Evolutionary conservation across 352 stramenopile species (phyloP), one percentile per base, ranked within the genome.

Genomic region (Aphanomyces stellatus): DNA sequence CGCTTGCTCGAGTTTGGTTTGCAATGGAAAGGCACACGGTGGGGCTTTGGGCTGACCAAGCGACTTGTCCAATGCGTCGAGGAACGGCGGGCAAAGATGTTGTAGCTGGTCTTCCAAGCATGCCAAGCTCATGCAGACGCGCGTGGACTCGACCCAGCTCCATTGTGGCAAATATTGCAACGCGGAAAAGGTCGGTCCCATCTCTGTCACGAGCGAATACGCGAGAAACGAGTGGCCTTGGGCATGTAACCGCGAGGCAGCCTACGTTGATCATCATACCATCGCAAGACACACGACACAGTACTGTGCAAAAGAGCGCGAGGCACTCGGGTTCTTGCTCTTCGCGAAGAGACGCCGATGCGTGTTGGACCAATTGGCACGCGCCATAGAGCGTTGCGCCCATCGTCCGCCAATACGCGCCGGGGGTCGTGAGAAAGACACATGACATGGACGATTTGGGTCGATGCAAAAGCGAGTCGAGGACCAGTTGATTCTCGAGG

Each of bases 321-420:
- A 59, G 6, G 49, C 40, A n/a, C 15, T 22, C 22, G 8, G 60
- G 15, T 27, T 31, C 60, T 19, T 67, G 27, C 7, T 15, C 27
- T 35, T 57, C 49, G 13, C 30, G 8, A 2, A 35, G 13, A 15
- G 28, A 34, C 6, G 25, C 11, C 30, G 6, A 11, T 24, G 19
- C 49, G 33, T 57, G 49, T 30, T 57, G 49, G 25, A 57, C 55
- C 43, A 95, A 67, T 27, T 87, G 81, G 10, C 78, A 81, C 1
- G 85, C 85, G 25, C 82, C 76, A 17, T 91, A 69, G 46, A 93
- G 69, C 51, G 76, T 92, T 66, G 88, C 76, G 0, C 77, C 79
- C 72, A 91, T 90, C 13, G 77, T 71, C 2, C 75, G 80, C 87
- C 87, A 95, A 65, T 95, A 95, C 27, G 19, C 64, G 61, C 24